Base-by-base conservation (phyloP, 2,329 filamentous ascomycete genomes). In the Penicillium glabrum region DNA sequence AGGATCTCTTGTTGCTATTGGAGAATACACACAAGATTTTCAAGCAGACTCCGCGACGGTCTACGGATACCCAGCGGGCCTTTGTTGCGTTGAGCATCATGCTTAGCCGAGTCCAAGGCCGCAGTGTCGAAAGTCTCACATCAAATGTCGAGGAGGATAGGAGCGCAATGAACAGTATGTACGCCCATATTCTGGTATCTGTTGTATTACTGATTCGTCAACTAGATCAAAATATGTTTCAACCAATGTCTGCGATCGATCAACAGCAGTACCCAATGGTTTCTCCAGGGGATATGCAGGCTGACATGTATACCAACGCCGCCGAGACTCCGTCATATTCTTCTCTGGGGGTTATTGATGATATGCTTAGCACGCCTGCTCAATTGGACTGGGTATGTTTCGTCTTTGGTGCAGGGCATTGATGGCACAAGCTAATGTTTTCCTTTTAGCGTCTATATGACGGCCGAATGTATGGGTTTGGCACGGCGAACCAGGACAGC, bases 371-470 rank as follows among this genome's bases (percentile, higher is more conserved):
- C 29, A 61, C 66, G 1, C 70, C 71, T 10, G 62, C 61, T 33
- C 68, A 67, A 53, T 49, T 74, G 19, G 66, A 74, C 58, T 74
- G 71, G 71, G 72, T 74, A 64, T 61, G 69, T 46, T 10, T 31
- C n/a, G 2, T 10, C 16, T 3, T 53, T 6, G 10, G 16, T 27
- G 3, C 2, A 21, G 24, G 1, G 9, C 19, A 26, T n/a, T 3
- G 5, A 16, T 6, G 19, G 11, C 1, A 41, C 4, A 21, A 35
- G 45, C 59, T 43, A 56, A 46, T 21, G 51, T 59, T 27, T 31
- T 47, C 24, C 11, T 39, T 46, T 14, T 49, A 62, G 64, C 53
- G 61, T 19, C 24, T 65, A 19, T 66, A 64, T 37, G 64, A 66
- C 46, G 61, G 59, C 41, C 53, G 53, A 13, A 54, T 66, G 10